Evolutionary conservation across 2,329 filamentous ascomycete species (phyloP).

Genomic region (Escovopsis sp.): DNA sequence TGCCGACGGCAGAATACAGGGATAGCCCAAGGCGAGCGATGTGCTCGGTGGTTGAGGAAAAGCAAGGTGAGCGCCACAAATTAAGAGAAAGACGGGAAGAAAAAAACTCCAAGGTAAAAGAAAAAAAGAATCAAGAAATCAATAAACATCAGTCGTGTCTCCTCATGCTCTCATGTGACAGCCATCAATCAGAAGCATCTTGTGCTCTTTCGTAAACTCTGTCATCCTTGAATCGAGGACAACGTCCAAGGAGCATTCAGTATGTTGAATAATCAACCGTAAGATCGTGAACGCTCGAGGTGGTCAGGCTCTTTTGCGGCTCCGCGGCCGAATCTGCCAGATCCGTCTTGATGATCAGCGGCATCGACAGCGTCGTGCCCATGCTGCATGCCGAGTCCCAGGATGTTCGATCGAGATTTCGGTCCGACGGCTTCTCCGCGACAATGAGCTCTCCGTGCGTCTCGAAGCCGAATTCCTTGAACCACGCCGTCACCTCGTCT

Average conservation of each 20-base stretch:
- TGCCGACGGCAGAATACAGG: neutral
- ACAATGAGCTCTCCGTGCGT: constrained; percentile 25
- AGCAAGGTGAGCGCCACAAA: no score
- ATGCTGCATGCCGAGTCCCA: constrained; percentile 6
- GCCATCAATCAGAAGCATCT: no score
- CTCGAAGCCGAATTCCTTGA: constrained; percentile 33
- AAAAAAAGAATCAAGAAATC: no score
- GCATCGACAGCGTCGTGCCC: constrained; percentile 9
- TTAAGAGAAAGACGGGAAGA: no score
- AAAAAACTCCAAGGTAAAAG: no score
- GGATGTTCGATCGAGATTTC: constrained; percentile 12
- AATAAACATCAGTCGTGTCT: no score
- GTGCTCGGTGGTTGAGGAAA: neutral
- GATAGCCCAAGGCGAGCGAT: neutral
- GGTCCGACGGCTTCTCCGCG: constrained; percentile 6
- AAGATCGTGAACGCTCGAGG: no score
- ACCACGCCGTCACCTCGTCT: constrained; percentile 35
- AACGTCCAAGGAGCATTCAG: no score
- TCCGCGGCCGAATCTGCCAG: constrained; percentile 15
- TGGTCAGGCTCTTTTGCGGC: constrained; percentile 11
- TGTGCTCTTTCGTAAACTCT: no score
- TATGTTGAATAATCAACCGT: no score
- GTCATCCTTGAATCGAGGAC: no score
- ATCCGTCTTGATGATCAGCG: constrained; percentile 16
- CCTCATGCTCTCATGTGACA: no score